These are phyloP conservation scores for Aulographum hederae DNA, from an alignment of 2,329 filamentous ascomycete species.

Conservation along the genomic window DNA sequence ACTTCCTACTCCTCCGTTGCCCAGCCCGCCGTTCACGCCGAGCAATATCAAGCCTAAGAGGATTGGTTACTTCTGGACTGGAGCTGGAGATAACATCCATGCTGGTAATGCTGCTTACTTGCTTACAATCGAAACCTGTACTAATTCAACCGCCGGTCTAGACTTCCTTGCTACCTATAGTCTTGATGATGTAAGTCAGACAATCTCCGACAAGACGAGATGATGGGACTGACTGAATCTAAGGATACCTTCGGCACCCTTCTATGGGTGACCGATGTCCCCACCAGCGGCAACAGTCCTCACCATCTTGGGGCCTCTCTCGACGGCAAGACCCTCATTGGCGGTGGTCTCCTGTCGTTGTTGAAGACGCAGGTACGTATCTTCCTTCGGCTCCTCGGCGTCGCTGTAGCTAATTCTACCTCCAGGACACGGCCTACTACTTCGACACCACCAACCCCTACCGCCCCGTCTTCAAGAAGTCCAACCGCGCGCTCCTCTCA, in stretches of 20 bases:
- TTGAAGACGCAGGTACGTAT: conserved; percentile 31
- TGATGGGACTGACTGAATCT: conserved; percentile 8
- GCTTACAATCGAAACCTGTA: not conserved
- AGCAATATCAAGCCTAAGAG: conserved; percentile 45
- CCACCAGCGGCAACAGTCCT: conserved; percentile 39
- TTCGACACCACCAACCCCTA: conserved; percentile 42
- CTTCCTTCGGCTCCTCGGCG: not conserved
- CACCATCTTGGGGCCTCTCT: conserved; percentile 37
- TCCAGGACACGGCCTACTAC: conserved; percentile 42
- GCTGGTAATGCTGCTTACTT: conserved; percentile 16
- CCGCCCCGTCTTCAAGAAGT: conserved; percentile 38
- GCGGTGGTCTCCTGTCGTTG: conserved; percentile 38
- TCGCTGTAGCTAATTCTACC: conserved; percentile 4
- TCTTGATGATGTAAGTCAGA: conserved; percentile 30
- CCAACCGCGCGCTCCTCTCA: conserved; percentile 37
- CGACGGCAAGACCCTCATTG: conserved; percentile 39
- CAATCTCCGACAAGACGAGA: not conserved
- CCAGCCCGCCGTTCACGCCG: conserved; percentile 31
- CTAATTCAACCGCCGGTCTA: too few species aligned
- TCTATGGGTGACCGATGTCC: conserved; percentile 37
- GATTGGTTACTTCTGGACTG: conserved; percentile 47
- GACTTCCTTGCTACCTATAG: conserved; percentile 40
- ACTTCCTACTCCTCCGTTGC: conserved; percentile 38
- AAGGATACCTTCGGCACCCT: conserved; percentile 42
- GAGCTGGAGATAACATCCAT: conserved; percentile 39